Base-by-base conservation (phyloP, 2,329 filamentous ascomycete species). In the Paracoccidioides brasiliensis region DNA sequence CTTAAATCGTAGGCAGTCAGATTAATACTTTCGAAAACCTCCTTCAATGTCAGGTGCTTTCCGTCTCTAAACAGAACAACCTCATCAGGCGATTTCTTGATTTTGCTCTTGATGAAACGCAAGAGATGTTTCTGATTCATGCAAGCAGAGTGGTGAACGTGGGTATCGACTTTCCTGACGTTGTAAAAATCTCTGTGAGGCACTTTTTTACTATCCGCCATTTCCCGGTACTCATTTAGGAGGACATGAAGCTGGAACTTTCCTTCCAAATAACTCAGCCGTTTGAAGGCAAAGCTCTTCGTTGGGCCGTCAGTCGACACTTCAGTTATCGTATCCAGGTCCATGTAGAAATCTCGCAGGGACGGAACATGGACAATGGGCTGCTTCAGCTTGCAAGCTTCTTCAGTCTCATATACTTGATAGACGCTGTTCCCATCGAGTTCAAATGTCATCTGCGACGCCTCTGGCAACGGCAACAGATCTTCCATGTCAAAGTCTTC, bases 91-190 rank as follows among this genome's bases (percentile, higher is more conserved):
- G 82, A 93, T 72, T 95, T 98, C 80, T 96, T 97, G 89, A 98
- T 96, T 74, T 98, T 98, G 73, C 90, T 95, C 74, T 98, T 98
- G 76, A 98, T 98, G 72, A 98, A 98, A 55, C 93, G 88, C 58
- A 98, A 76, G 56, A 98, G 75, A 78, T 98, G 93, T 73, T 98
- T 98, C 72, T 98, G 93, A 68, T 98, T 98, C 93, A 98, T 98
- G 70, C 93, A 98, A 30, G 93, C 93, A 14, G 93, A 98, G 71
- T 98, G 93, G 69, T 98, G 93, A 63, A 98, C 93, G 78, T 98
- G 93, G 7, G 93, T 98, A 68, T 98, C 93, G 52, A 98, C 93
- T 71, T 98, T 98, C 67, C 93, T 82, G 51, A 98, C 93, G 67
- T 98, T 98, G 76, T 98, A 98, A 68, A 98, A 98, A 72, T 98